A percentile compares a stretch with the other conserved stretches of the same genome.
phyloP scores from a whole-genome alignment of 768 basidiomycete species.

The Boletus speciosus region DNA sequence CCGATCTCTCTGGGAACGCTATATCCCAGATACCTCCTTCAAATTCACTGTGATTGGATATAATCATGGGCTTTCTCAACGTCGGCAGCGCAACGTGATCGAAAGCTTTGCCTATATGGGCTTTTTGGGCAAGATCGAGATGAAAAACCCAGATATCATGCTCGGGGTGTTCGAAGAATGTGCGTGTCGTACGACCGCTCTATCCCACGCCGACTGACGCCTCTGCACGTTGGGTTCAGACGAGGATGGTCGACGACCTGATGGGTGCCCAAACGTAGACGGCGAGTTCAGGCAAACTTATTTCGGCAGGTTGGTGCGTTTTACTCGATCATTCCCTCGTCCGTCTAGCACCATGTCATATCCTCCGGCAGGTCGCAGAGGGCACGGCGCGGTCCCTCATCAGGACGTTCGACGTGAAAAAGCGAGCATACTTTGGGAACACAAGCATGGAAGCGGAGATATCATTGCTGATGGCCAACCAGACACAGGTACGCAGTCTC shows the following conservation, averaged over 20 bases:
- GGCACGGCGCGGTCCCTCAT: constrained; percentile 69
- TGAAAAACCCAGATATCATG: constrained; percentile 73
- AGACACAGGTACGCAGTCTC: constrained; percentile 66
- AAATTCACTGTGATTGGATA: constrained; percentile 74
- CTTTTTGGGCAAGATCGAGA: constrained; percentile 74
- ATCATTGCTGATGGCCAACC: constrained; percentile 94
- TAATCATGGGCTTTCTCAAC: constrained; percentile 69
- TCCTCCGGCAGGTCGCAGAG: constrained; percentile 44
- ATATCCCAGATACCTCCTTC: constrained; percentile 68
- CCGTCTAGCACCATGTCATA: neutral
- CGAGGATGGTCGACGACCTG: constrained; percentile 45
- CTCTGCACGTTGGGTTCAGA: constrained; percentile 35
- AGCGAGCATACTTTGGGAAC: constrained; percentile 87
- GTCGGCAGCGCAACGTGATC: constrained; percentile 62
- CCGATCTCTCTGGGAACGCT: constrained; percentile 52
- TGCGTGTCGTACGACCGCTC: constrained; percentile 33
- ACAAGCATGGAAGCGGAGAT: constrained; percentile 98
- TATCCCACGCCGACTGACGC: neutral
- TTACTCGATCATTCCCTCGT: neutral
- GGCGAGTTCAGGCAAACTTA: constrained; percentile 69
- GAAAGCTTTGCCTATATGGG: constrained; percentile 85
- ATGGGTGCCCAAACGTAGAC: constrained; percentile 54
- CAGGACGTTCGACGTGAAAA: constrained; percentile 79
- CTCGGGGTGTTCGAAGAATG: constrained; percentile 87
- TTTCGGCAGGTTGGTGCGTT: constrained; percentile 83